These are phyloP conservation scores for Murraya koenigii DNA, from an alignment of 345 rosid genomes.

Conservation along the genomic window DNA sequence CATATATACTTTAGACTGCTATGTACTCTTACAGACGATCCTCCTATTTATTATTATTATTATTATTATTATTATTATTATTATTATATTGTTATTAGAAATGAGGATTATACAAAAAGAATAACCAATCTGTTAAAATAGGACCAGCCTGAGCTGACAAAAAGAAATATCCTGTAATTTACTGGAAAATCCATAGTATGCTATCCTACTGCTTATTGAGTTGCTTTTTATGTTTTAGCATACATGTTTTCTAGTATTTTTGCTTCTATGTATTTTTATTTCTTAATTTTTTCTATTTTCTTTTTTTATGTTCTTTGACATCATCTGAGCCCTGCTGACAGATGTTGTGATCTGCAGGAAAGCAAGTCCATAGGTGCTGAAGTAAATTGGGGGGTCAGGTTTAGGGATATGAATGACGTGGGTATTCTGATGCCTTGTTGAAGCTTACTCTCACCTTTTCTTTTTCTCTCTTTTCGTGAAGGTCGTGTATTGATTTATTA, in stretches of 20 bases:
- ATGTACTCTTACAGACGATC: not conserved
- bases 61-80: too few relatives aligned
- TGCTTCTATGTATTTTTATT: not conserved
- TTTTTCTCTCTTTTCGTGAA: constrained; percentile 3
- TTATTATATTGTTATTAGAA: not conserved
- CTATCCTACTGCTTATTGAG: not conserved
- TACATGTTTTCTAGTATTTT: not conserved
- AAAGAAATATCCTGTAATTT: not conserved
- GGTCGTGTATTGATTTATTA: constrained; percentile 12
- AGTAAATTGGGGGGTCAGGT: constrained; percentile 97
- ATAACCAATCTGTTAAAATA: not conserved
- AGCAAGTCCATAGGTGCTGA: constrained; percentile 93
- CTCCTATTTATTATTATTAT: not conserved
- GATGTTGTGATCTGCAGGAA: constrained; percentile 55
- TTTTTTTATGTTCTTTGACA: not conserved
- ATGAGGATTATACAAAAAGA: not conserved
- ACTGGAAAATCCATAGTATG: not conserved
- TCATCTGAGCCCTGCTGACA: constrained; percentile 1
- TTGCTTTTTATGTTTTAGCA: not conserved
- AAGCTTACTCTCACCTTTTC: constrained; percentile 11
- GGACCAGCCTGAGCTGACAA: not conserved
- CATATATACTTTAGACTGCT: not conserved
- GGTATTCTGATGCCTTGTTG: constrained; percentile 31
- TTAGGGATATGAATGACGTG: constrained; percentile 73
- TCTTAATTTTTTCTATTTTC: not conserved